Conservation (phyloP, 495 filamentous ascomycete genomes). For the Immersiella caudata region DNA sequence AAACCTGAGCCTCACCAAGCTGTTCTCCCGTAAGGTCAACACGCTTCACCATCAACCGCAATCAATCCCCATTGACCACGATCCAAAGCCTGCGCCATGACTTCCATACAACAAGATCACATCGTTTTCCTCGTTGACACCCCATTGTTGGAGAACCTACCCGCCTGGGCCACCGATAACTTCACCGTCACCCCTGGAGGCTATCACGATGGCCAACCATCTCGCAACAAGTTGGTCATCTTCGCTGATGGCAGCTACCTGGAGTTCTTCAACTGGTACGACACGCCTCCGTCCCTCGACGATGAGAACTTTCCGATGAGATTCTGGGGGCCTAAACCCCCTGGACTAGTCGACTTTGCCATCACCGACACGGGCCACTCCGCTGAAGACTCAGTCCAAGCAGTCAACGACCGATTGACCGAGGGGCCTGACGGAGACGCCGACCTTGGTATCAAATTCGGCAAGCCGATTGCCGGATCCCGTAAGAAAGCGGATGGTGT, state of each 20-base stretch:
- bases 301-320: constrained; percentile 5
- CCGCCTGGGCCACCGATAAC: constrained; percentile 9
- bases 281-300: constrained; percentile 5
- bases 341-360: constrained; percentile 14
- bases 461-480: constrained; percentile 7
- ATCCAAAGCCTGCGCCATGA: no score
- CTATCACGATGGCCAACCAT: constrained; percentile 7
- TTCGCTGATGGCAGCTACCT: constrained; percentile 9
- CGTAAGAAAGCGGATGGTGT: constrained; percentile 6
- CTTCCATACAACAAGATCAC: constrained; percentile 10
- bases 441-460: constrained; percentile 4
- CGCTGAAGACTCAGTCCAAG: background rate
- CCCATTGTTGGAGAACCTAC: constrained; percentile 7
- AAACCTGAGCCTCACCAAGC: no score
- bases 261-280: constrained; percentile 12
- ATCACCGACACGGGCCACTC: constrained; percentile 5
- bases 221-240: constrained; percentile 11
- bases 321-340: constrained; percentile 10
- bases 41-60: no score
- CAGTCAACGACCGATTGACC: no score
- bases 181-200: constrained; percentile 9
- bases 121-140: constrained; percentile 13
- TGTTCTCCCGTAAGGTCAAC: no score
- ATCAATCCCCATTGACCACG: no score
- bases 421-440: background rate